phyloP scores from a whole-genome alignment of 2,329 filamentous ascomycete species.

The Venturia effusa region DNA sequence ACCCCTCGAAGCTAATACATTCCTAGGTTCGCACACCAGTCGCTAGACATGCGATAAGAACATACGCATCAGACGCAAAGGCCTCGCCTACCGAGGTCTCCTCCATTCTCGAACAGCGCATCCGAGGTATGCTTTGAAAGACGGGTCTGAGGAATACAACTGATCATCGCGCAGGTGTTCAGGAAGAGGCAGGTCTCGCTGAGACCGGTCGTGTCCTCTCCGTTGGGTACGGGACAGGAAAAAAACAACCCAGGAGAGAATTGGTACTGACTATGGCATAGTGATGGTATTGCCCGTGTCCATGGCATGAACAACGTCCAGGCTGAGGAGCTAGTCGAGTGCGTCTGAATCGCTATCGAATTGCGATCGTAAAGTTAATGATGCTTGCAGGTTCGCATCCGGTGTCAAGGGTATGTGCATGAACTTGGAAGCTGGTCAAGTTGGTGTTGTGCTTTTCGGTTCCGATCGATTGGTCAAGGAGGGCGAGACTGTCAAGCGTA shows the following conservation, averaged over 20 bases:
- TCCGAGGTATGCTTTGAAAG: constrained; percentile 56
- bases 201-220: constrained; percentile 98
- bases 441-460: constrained; percentile 99
- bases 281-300: constrained; percentile 99
- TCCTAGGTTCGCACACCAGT: constrained; percentile 73
- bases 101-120: constrained; percentile 98
- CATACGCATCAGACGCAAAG: constrained; percentile 89
- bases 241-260: constrained; percentile 19
- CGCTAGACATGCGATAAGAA: constrained; percentile 62
- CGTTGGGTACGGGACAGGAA: constrained; percentile 69
- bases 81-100: constrained; percentile 95
- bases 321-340: constrained; percentile 99
- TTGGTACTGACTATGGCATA: constrained; percentile 30
- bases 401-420: constrained; percentile 99
- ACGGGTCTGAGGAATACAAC: not conserved
- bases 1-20: not conserved
- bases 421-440: constrained; percentile 99
- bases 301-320: constrained; percentile 99
- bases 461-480: constrained; percentile 99
- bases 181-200: constrained; percentile 91
- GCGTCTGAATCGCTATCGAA: constrained; percentile 37
- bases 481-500: constrained; percentile 99
- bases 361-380: constrained; percentile 17
- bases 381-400: constrained; percentile 74
- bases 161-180: constrained; percentile 39